Base-by-base conservation (phyloP, 2,329 filamentous ascomycete species). In the Aureobasidium sp. region DNA sequence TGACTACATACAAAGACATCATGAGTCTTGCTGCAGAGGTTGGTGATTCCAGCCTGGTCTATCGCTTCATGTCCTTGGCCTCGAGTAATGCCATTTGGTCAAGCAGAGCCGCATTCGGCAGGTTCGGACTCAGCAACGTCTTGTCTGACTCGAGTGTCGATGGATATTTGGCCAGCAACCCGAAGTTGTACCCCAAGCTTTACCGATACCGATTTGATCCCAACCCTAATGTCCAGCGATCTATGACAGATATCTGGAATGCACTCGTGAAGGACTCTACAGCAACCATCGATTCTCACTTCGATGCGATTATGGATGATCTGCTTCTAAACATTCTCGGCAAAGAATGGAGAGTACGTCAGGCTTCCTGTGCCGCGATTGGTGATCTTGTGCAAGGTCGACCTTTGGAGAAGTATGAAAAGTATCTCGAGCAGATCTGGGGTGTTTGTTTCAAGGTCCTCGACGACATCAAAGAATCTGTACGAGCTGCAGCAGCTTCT, bases 181-280 rank as follows among this genome's bases (percentile, higher is more conserved):
- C 90, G 0, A 96, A 95, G 67, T 79, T 98, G 14, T 97, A 96
- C 62, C 89, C 90, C 0, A 97, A 96, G 70, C 79, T 98, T 2
- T 98, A 86, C 70, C 81, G 93, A 42, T 98, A 97, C 69, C 79
- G 90, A 45, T 97, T 97, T 57, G 93, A 98, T 67, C 93, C 93
- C 0, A 97, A 96, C 64, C 78, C 84, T 2, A 95, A 95, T 59
- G 93, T 97, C 11, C 88, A 91, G 66, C 79, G 84, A 42, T 95
- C 91, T 0, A 98, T 98, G 93, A 90, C 95, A 54, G 89, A 94
- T 58, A 97, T 98, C 59, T 98, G 93, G 93, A 90, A 87, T 62
- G 85, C 91, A 0, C 73, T 98, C n/a, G 90, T 97, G 51, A 95
- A 94, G 64, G 90, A 97, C 61, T 80, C 88, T 1, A 83, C 81